phyloP scores from a whole-genome alignment of 176 grass and related monocot species.

The Carex parvula region DNA sequence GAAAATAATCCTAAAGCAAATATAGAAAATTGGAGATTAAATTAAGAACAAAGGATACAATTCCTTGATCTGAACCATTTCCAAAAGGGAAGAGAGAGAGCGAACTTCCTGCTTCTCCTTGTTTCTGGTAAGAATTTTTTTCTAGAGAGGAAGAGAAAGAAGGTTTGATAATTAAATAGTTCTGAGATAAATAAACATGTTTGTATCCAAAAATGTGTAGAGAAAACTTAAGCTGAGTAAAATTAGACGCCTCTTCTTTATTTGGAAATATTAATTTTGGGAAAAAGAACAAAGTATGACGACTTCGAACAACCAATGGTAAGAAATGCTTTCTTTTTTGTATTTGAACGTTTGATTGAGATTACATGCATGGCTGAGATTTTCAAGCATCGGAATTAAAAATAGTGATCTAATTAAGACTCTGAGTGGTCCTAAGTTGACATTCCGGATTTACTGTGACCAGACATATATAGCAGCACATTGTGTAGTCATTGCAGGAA shows the following conservation, averaged over 20 bases:
- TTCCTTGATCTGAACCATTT: conserved; percentile 96
- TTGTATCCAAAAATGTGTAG: not conserved
- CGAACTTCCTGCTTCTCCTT: not conserved
- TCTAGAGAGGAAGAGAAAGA: not conserved
- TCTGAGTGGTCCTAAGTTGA: not conserved
- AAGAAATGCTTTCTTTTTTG: not conserved
- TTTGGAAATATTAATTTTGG: conserved; percentile 1
- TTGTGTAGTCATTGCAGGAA: not conserved
- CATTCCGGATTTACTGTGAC: not conserved
- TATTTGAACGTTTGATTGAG: not conserved
- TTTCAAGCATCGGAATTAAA: not conserved
- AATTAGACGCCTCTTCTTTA: conserved; percentile 15
- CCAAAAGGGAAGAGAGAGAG: not conserved
- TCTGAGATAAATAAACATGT: not conserved
- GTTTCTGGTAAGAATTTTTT: not conserved
- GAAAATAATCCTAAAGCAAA: not conserved
- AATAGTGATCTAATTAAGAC: not conserved
- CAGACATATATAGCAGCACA: not conserved
- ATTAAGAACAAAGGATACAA: conserved; percentile 61
- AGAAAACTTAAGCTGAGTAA: not conserved
- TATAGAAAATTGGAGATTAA: not conserved
- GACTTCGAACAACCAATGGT: not conserved
- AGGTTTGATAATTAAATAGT: not conserved
- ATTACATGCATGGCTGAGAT: conserved; percentile 8
- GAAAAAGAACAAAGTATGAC: not conserved